Evolutionary conservation across 2,329 filamentous ascomycete species (phyloP), one percentile per base, ranked within the genome.

Genomic region (Cladophialophora psammophila): DNA sequence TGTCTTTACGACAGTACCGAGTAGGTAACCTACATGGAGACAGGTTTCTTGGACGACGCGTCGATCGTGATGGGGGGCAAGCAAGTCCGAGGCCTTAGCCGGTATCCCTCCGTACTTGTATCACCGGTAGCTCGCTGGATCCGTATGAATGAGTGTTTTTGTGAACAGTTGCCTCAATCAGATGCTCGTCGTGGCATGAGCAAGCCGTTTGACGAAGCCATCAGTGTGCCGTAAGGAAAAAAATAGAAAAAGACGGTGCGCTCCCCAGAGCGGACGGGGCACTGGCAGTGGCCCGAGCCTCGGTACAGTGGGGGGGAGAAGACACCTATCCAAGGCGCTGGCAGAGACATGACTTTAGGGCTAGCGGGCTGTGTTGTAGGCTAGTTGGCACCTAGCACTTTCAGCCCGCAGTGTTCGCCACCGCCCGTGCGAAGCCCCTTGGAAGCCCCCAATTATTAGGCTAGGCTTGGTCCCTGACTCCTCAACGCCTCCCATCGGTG

Each of bases 31-130:
- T 6, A 15, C 18, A 2, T 26, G 26, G 26, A 26, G 26, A 40
- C 10, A 40, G 20, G 18, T 10, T 20, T 18, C 8, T 48, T 7
- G 8, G n/a, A 20, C 7, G 7, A 18, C 6, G 12, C n/a, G 42
- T 20, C 35, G 15, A n/a, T 60, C 58, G 45, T 53, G 31, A 13
- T 53, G 34, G 58, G 59, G 59, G 48, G 59, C 59, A 18, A 40
- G 13, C 32, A 18, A 31, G 10, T 20, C 13, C 32, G 34, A 32
- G 52, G 18, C 12, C 20, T 15, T 26, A 15, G 5, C 36, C 35
- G 40, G 18, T 40, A 42, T 12, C 9, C 3, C 31, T 34, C 12
- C 1, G 6, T 35, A 13, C 13, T 4, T 12, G 32, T 34, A 18
- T 35, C 32, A 12, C 15, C 12, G 9, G 32, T 50, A 34, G 40